phyloP scores from a whole-genome alignment of 306 rosid species.

The Hippophae gyantsensis region DNA sequence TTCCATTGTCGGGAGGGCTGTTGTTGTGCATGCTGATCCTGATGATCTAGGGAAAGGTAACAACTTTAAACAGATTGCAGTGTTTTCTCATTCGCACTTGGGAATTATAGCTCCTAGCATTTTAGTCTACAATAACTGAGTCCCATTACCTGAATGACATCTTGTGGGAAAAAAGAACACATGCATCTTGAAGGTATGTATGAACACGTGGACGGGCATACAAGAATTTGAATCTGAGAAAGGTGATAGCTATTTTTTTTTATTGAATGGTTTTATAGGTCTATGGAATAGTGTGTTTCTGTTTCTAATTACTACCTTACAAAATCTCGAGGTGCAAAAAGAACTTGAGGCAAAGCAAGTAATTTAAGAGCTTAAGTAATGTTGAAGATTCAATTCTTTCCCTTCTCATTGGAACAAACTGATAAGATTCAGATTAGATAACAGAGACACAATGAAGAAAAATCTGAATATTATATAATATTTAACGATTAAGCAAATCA shows the following conservation, averaged over 20 bases:
- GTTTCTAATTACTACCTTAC: no score
- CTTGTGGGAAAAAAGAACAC: not conserved
- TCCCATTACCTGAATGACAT: not conserved
- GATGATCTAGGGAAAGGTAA: constrained; percentile 96
- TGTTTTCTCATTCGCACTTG: not conserved
- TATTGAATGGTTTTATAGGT: no score
- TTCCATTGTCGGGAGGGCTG: constrained; percentile 87
- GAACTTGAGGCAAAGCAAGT: no score
- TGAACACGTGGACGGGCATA: not conserved
- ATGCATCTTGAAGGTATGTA: not conserved
- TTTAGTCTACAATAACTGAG: not conserved
- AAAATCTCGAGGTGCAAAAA: no score
- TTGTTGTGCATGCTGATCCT: constrained; percentile 90
- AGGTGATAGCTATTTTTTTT: no score
- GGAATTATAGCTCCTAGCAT: not conserved
- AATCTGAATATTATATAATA: no score
- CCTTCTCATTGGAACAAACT: no score
- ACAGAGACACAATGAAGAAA: not conserved
- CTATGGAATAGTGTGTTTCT: no score
- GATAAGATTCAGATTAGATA: not conserved
- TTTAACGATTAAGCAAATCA: no score
- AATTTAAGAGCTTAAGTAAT: no score
- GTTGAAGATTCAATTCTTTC: no score
- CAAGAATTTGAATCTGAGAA: no score
- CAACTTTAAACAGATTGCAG: not conserved